Conservation (phyloP, 352 stramenopile species). For the Pythium oligandrum region DNA sequence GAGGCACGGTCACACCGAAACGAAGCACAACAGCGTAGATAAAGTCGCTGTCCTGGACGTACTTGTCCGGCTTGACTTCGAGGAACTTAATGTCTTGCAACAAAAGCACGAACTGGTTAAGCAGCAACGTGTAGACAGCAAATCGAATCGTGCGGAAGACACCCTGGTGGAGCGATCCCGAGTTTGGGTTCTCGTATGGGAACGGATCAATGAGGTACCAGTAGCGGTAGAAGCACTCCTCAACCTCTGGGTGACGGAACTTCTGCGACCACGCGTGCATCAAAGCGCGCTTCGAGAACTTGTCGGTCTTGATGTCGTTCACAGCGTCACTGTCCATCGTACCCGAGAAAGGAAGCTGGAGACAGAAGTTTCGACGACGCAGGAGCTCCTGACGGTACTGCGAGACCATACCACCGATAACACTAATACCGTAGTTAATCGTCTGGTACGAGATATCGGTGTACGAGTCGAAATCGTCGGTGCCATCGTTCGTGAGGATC, state of each 20-base stretch:
- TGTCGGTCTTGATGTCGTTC: constrained; percentile 55
- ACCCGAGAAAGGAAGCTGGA: constrained; percentile 70
- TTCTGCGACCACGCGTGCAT: constrained; percentile 65
- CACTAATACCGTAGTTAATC: constrained; percentile 78
- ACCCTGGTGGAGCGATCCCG: constrained; percentile 58
- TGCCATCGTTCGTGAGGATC: constrained; percentile 22
- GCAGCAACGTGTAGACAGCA: constrained; percentile 55
- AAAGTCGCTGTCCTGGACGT: constrained; percentile 49
- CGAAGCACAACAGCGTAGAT: constrained; percentile 56
- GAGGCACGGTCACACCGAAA: constrained; percentile 67
- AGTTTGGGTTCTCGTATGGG: constrained; percentile 80
- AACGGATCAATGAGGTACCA: constrained; percentile 87
- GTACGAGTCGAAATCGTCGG: constrained; percentile 44
- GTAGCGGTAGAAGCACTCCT: constrained; percentile 78
- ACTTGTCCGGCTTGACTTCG: constrained; percentile 44
- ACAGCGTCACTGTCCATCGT: constrained; percentile 62
- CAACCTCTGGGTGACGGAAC: constrained; percentile 66
- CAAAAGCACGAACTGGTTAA: constrained; percentile 70
- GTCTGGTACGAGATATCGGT: constrained; percentile 79
- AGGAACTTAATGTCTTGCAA: constrained; percentile 81
- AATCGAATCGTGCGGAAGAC: constrained; percentile 78
- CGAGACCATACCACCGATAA: constrained; percentile 80
- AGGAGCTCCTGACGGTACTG: constrained; percentile 80
- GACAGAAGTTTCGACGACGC: constrained; percentile 68
- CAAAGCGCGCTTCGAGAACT: constrained; percentile 65